These are phyloP conservation scores for Dipodascus albidus DNA, from an alignment of 805 yeast genomes.

Conservation along the genomic window DNA sequence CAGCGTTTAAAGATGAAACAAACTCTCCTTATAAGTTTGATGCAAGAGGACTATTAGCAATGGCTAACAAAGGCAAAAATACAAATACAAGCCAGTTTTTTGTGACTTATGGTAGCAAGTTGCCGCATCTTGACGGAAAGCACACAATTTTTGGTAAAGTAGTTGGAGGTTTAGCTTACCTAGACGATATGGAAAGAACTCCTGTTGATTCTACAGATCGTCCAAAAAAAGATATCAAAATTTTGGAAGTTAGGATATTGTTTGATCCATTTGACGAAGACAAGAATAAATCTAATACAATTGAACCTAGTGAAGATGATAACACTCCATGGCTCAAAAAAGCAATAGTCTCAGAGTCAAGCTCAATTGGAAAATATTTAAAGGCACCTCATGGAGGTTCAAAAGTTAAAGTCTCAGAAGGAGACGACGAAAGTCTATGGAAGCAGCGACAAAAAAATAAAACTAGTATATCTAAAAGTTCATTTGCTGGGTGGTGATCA, in stretches of 20 bases:
- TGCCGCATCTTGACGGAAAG: slow-evolving; percentile 65
- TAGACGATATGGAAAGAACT: slow-evolving; percentile 48
- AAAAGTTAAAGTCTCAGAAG: background rate
- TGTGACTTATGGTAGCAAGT: slow-evolving; percentile 55
- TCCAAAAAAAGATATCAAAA: slow-evolving; percentile 35
- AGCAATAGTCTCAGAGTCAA: slow-evolving; percentile 2
- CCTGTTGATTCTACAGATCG: slow-evolving; percentile 30
- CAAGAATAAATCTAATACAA: slow-evolving; percentile 4
- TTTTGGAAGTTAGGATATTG: slow-evolving; percentile 18
- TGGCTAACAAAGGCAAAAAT: slow-evolving; percentile 92
- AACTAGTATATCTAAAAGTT: slow-evolving; percentile 13
- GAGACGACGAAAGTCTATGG: slow-evolving; percentile 1
- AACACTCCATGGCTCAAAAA: slow-evolving; percentile 17
- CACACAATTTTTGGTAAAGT: slow-evolving; percentile 74
- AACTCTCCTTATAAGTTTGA: slow-evolving; percentile 44
- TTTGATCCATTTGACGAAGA: slow-evolving; percentile 15
- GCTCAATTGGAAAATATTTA: slow-evolving; percentile 15
- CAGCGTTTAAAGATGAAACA: slow-evolving; percentile 23
- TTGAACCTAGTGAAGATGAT: slow-evolving; percentile 7
- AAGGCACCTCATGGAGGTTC: slow-evolving; percentile 1
- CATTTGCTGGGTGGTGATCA: slow-evolving; percentile 16
- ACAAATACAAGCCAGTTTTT: slow-evolving; percentile 89
- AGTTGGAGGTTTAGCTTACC: slow-evolving; percentile 26
- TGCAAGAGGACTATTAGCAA: slow-evolving; percentile 70
- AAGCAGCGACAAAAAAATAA: slow-evolving; percentile 7